Evolutionary conservation across 2,329 filamentous ascomycete species (phyloP).

Genomic region (Samsoniella hepiali): DNA sequence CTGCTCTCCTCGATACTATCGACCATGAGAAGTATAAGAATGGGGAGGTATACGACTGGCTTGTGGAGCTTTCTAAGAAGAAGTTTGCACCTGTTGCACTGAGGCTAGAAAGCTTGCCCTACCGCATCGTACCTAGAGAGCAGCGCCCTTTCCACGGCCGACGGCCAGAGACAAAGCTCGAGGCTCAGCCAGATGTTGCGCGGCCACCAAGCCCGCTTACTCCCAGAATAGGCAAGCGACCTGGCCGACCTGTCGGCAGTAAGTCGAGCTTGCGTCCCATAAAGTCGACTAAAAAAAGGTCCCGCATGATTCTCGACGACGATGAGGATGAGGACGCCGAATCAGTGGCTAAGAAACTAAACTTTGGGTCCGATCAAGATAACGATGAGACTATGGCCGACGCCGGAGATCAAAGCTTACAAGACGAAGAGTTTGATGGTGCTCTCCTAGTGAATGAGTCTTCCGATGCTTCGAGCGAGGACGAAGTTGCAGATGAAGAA

Average conservation of each 20-base stretch:
- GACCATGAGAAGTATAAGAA: slow-evolving; percentile 33
- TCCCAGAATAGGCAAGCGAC: slow-evolving; percentile 30
- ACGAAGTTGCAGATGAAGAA: slow-evolving; percentile 25
- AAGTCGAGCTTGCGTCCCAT: slow-evolving; percentile 44
- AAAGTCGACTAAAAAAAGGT: slow-evolving; percentile 43
- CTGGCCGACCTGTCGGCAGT: slow-evolving; percentile 41
- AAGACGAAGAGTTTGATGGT: slow-evolving; percentile 18
- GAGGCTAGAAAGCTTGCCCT: slow-evolving; percentile 30
- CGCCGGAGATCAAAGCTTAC: slow-evolving; percentile 22
- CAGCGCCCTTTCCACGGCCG: slow-evolving; percentile 12
- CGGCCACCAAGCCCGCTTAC: neutral
- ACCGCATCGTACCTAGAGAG: slow-evolving; percentile 26
- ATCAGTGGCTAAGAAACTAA: slow-evolving; percentile 26
- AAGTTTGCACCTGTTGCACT: slow-evolving; percentile 30
- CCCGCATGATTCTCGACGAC: slow-evolving; percentile 38
- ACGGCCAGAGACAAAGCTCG: slow-evolving; percentile 14
- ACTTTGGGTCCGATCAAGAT: slow-evolving; percentile 21
- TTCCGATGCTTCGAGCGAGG: slow-evolving; percentile 3
- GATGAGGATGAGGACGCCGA: slow-evolving; percentile 33
- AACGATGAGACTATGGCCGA: slow-evolving; percentile 34
- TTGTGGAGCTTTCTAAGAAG: slow-evolving; percentile 29
- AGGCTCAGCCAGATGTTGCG: slow-evolving; percentile 9
- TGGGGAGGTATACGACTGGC: slow-evolving; percentile 33
- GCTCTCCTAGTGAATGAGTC: neutral
- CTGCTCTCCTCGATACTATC: slow-evolving; percentile 36